Conservation (phyloP, 179 eudicot species). For the Amaranthus tricolor region DNA sequence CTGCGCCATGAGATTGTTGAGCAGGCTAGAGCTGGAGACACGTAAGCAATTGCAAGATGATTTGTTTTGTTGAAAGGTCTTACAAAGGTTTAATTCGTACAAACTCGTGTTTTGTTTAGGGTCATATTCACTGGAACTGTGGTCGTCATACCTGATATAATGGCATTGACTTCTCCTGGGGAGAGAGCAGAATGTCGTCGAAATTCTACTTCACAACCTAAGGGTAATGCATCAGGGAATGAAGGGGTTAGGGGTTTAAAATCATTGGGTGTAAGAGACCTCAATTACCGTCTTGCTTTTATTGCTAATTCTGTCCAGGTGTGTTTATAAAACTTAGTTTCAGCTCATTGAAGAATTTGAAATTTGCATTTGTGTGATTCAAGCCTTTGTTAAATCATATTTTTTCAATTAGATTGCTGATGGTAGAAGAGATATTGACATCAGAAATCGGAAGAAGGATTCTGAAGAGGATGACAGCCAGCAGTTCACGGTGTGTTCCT, state of each 20-base stretch:
- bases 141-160: constrained; percentile 87
- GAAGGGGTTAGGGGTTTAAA: constrained; percentile 96
- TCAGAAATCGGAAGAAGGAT: constrained; percentile 72
- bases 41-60: constrained; percentile 41
- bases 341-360: neutral
- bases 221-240: constrained; percentile 45
- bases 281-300: constrained; percentile 85
- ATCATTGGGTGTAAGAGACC: constrained; percentile 92
- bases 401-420: constrained; percentile 53
- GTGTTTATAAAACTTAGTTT: constrained; percentile 8
- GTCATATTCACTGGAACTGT: constrained; percentile 94
- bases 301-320: constrained; percentile 99
- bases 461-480: constrained; percentile 63
- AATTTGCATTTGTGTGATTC: neutral
- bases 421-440: constrained; percentile 83
- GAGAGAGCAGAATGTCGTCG: constrained; percentile 95
- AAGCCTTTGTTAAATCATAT: neutral
- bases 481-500: constrained; percentile 62
- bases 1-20: constrained; percentile 97
- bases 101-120: constrained; percentile 37
- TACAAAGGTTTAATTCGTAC: neutral
- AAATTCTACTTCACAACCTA: constrained; percentile 68
- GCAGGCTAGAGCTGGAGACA: constrained; percentile 98
- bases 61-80: neutral
- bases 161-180: constrained; percentile 93